phyloP scores from a whole-genome alignment of 805 yeast genomes.

The Zygosaccharomyces bisporus region DNA sequence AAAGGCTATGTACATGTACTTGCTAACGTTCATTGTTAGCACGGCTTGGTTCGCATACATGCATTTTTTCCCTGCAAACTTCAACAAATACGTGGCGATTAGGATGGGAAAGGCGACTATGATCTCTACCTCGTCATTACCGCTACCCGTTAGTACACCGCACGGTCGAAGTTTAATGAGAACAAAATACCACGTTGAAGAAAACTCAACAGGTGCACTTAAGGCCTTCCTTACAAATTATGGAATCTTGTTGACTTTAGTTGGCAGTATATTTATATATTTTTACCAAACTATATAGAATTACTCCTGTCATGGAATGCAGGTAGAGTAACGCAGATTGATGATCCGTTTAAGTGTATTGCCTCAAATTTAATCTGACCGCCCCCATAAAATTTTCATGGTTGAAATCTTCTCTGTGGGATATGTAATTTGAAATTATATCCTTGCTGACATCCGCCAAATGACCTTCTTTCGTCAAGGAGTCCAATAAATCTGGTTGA shows the following conservation, averaged over 20 bases:
- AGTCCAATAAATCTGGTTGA: constrained; percentile 71
- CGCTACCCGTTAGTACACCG: constrained; percentile 23
- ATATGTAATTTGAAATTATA: constrained; percentile 60
- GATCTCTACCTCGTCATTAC: constrained; percentile 14
- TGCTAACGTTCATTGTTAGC: constrained; percentile 24
- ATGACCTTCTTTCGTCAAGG: constrained; percentile 78
- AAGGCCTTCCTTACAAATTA: constrained; percentile 10
- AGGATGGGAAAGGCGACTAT: constrained; percentile 11
- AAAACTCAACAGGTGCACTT: constrained; percentile 6
- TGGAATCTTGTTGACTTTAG: constrained; percentile 6
- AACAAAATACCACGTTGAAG: constrained; percentile 11
- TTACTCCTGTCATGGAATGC: neutral
- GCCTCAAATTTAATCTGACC: constrained; percentile 25
- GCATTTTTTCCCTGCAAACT: constrained; percentile 30
- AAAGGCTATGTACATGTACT: constrained; percentile 39
- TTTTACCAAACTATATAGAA: constrained; percentile 8
- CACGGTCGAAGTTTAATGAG: neutral
- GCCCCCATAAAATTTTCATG: constrained; percentile 34
- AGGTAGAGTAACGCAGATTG: neutral
- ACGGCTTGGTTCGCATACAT: constrained; percentile 21
- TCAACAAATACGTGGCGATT: constrained; percentile 19
- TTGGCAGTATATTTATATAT: constrained; percentile 12
- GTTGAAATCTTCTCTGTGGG: constrained; percentile 67
- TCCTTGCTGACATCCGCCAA: constrained; percentile 60
- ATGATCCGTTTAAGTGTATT: constrained; percentile 9